phyloP scores from a whole-genome alignment of 305 asterid species.

The Fraxinus dipetala region DNA sequence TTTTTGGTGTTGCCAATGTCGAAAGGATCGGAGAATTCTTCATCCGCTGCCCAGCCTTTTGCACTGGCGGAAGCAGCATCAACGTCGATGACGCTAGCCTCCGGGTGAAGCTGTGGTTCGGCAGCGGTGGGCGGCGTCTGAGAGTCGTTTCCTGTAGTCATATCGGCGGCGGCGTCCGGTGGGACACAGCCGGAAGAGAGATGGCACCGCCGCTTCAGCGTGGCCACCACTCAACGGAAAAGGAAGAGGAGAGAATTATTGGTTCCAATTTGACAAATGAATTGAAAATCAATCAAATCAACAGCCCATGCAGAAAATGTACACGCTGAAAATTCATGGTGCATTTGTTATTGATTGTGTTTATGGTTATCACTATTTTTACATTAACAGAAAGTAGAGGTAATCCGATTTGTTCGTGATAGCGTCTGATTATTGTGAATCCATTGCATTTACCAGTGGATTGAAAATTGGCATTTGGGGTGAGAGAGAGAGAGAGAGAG shows the following conservation, averaged over 20 bases:
- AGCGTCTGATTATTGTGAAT: slow-evolving; percentile 12
- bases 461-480: not conserved
- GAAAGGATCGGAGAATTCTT: slow-evolving; percentile 65
- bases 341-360: slow-evolving; percentile 16
- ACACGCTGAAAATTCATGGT: not conserved
- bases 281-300: slow-evolving; percentile 24
- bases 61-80: slow-evolving; percentile 21
- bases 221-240: slow-evolving; percentile 43
- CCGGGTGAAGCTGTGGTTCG: slow-evolving; percentile 37
- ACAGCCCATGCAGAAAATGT: slow-evolving; percentile 22
- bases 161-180: slow-evolving; percentile 27
- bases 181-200: slow-evolving; percentile 24
- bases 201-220: slow-evolving; percentile 52
- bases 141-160: slow-evolving; percentile 39
- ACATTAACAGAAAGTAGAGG: slow-evolving; percentile 16
- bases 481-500: not conserved
- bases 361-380: slow-evolving; percentile 22
- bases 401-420: slow-evolving; percentile 26
- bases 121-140: not conserved
- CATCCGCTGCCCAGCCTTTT: slow-evolving; percentile 27
- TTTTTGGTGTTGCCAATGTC: slow-evolving; percentile 72
- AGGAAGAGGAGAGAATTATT: not conserved
- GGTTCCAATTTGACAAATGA: not conserved
- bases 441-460: not conserved
- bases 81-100: slow-evolving; percentile 33